Evolutionary conservation across 2,329 filamentous ascomycete genomes (phyloP).

Genomic region (Huntiella omanensis): DNA sequence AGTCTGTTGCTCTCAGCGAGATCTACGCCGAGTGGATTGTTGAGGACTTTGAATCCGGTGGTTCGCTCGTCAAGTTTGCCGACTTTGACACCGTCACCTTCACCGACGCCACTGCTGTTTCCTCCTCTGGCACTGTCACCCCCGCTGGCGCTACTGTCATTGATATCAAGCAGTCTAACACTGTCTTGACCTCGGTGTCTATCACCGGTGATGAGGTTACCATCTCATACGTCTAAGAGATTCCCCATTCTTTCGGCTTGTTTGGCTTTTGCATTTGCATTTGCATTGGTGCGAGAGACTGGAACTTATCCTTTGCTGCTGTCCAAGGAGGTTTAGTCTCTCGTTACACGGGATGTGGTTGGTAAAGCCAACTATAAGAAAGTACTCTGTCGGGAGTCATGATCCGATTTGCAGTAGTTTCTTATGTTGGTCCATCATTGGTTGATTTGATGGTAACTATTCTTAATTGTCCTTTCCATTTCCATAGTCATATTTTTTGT

Average conservation of each 20-base stretch:
- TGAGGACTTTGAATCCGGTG: conserved; percentile 22
- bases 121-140: conserved; percentile 13
- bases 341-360: too few relatives aligned
- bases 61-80: conserved; percentile 16
- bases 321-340: too few relatives aligned
- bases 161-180: conserved; percentile 11
- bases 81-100: conserved; percentile 16
- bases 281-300: too few relatives aligned
- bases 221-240: conserved; percentile 5
- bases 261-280: not conserved
- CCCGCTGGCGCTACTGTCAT: conserved; percentile 12
- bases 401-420: too few relatives aligned
- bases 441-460: too few relatives aligned
- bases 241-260: not conserved
- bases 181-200: conserved; percentile 9
- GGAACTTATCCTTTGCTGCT: too few relatives aligned
- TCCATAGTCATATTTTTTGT: too few relatives aligned
- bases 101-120: conserved; percentile 12
- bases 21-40: conserved; percentile 46
- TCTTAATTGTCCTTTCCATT: too few relatives aligned
- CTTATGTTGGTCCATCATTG: too few relatives aligned
- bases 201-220: conserved; percentile 10
- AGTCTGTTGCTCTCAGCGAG: conserved; percentile 27
- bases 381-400: too few relatives aligned
- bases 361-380: too few relatives aligned